A percentile compares a stretch with the other conserved stretches of the same genome.
Conservation (phyloP, 805 yeast genomes). For the Myxozyma neglecta region DNA sequence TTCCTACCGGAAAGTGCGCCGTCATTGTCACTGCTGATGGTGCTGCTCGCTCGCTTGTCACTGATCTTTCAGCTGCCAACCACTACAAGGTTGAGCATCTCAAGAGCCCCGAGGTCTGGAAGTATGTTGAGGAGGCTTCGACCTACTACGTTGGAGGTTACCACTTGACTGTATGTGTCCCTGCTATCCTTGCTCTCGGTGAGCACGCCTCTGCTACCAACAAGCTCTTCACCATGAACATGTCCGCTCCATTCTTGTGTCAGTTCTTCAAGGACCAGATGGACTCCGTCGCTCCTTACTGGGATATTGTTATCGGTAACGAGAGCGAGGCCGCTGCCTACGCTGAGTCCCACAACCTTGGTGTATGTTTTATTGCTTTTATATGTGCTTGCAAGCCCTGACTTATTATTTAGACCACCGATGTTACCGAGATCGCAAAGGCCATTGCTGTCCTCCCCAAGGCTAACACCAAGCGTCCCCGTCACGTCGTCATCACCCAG, state of each 20-base stretch:
- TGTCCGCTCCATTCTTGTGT: conserved; percentile 96
- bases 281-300: conserved; percentile 76
- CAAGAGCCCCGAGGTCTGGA: conserved; percentile 88
- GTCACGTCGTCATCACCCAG: conserved; percentile 93
- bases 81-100: conserved; percentile 89
- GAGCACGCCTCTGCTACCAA: conserved; percentile 83
- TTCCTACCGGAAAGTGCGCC: conserved; percentile 97
- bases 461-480: conserved; percentile 62
- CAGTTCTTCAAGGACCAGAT: conserved; percentile 92
- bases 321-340: conserved; percentile 96
- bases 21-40: conserved; percentile 74
- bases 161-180: conserved; percentile 97
- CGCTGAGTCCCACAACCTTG: conserved; percentile 78
- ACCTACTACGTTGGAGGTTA: conserved; percentile 96
- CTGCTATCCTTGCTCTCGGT: conserved; percentile 85
- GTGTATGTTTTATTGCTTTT: conserved; percentile 15
- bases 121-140: conserved; percentile 73
- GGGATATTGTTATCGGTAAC: conserved; percentile 89
- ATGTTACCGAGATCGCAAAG: conserved; percentile 77
- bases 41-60: conserved; percentile 84
- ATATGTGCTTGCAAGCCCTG: not conserved
- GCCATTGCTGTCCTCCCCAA: conserved; percentile 76
- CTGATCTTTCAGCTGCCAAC: conserved; percentile 97
- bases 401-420: conserved; percentile 43
- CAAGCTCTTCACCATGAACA: conserved; percentile 73